Evolutionary conservation across 352 stramenopile species (phyloP).

Genomic region (Thalassiosira sp.): DNA sequence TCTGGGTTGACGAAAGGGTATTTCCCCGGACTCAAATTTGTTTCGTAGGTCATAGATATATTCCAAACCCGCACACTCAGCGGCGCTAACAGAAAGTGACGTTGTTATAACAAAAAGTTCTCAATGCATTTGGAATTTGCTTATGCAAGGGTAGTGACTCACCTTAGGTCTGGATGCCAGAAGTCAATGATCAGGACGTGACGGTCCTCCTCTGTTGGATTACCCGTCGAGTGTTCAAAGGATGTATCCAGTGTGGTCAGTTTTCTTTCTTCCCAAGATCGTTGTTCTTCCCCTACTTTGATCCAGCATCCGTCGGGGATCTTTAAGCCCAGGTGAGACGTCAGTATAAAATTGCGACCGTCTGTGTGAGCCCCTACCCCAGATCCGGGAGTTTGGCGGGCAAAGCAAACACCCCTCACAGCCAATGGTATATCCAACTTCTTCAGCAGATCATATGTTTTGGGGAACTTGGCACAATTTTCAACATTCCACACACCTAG

Average conservation of each 20-base stretch:
- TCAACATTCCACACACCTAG: conserved; percentile 83
- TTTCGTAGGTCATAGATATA: conserved; percentile 84
- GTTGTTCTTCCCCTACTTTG: conserved; percentile 66
- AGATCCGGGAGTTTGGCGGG: conserved; percentile 74
- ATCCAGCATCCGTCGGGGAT: conserved; percentile 79
- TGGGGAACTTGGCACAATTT: conserved; percentile 82
- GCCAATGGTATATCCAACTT: conserved; percentile 81
- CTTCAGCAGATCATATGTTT: conserved; percentile 81
- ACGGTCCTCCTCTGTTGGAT: conserved; percentile 76
- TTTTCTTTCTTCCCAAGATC: conserved; percentile 71
- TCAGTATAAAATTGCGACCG: conserved; percentile 89
- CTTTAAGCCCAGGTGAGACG: conserved; percentile 82
- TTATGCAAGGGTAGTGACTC: background rate
- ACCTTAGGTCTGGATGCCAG: conserved; percentile 84
- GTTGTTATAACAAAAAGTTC: background rate
- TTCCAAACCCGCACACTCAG: conserved; percentile 71
- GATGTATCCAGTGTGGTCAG: conserved; percentile 79
- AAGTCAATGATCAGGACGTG: conserved; percentile 87
- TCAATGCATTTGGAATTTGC: background rate
- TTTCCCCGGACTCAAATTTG: conserved; percentile 77
- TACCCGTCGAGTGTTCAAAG: conserved; percentile 84
- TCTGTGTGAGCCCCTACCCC: conserved; percentile 83
- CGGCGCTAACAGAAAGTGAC: conserved; percentile 28
- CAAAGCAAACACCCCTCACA: conserved; percentile 85
- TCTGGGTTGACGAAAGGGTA: conserved; percentile 66